Evolutionary conservation across 2,329 filamentous ascomycete species (phyloP), one percentile per base, ranked within the genome.

Genomic region (Nothopassalora personata): DNA sequence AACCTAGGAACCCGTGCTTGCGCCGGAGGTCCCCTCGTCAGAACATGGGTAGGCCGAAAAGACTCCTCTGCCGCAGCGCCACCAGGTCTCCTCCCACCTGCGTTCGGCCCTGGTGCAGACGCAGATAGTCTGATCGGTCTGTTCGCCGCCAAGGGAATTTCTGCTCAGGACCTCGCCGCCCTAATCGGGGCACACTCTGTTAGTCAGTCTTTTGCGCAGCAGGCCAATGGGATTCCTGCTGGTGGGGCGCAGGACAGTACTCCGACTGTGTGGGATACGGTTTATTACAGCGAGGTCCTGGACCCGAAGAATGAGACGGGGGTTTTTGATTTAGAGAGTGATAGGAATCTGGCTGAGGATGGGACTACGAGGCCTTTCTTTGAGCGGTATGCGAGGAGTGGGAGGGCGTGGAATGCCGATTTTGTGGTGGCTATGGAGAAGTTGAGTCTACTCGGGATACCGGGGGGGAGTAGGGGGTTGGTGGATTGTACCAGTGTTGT

Each of bases 181-280:
- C 77, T 85, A 0, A 66, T 84, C 3, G 82, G 82, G 53, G 81
- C 82, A 0, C 82, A 84, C 67, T 77, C 77, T 4, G 72, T 76
- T 8, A 76, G 78, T 10, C 75, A 73, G 62, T 80, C 83, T 65
- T 74, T 73, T 54, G 68, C 74, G n/a, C 60, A 67, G 49, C 57
- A 60, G 48, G 45, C 56, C 46, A 63, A 67, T 50, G 62, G 64
- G 4, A 58, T 68, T 30, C 61, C 63, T 4, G 39, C 46, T 5
- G 53, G 46, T 34, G 56, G 50, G 7, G 8, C 27, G 11, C 69
- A 80, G 59, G 80, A 83, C 65, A 73, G 74, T 2, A 81, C 80
- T 0, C 77, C 77, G 0, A 76, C 73, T 11, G 68, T 77, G 0
- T 83, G 79, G 79, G 81, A 84, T 61, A 76, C 75, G 0, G 68